Conservation (phyloP, 768 basidiomycete species). For the Suillus variegatus region DNA sequence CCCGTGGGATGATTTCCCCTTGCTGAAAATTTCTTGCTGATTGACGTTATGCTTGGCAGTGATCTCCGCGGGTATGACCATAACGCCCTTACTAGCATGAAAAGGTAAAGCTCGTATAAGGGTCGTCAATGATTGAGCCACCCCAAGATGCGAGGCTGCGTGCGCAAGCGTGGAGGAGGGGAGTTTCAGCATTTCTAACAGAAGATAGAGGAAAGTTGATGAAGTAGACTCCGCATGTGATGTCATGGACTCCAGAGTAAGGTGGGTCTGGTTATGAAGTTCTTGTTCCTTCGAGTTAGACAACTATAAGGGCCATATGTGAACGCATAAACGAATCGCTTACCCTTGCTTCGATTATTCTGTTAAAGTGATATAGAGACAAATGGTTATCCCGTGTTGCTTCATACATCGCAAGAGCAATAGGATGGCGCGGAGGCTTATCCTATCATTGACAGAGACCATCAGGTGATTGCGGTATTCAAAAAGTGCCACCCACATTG, state of each 20-base stretch:
- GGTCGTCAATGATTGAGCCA: conserved; percentile 69
- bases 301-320: conserved; percentile 21
- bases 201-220: conserved; percentile 74
- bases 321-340: conserved; percentile 22
- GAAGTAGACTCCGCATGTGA: conserved; percentile 80
- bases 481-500: conserved; percentile 47
- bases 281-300: conserved; percentile 56
- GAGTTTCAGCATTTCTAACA: conserved; percentile 66
- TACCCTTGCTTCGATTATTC: conserved; percentile 85
- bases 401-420: conserved; percentile 70
- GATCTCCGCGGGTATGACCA: conserved; percentile 81
- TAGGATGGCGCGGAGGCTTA: conserved; percentile 77
- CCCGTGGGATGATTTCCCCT: conserved; percentile 52
- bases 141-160: conserved; percentile 80
- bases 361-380: conserved; percentile 74
- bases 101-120: conserved; percentile 77
- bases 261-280: conserved; percentile 60
- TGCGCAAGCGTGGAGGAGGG: conserved; percentile 63
- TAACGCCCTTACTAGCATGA: conserved; percentile 68
- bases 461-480: conserved; percentile 11
- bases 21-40: conserved; percentile 78
- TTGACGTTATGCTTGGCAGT: conserved; percentile 75
- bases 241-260: conserved; percentile 66
- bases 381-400: conserved; percentile 51
- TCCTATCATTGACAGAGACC: conserved; percentile 44